Evolutionary conservation across 2,329 filamentous ascomycete genomes (phyloP).

Genomic region (Fusarium pseudograminearum): DNA sequence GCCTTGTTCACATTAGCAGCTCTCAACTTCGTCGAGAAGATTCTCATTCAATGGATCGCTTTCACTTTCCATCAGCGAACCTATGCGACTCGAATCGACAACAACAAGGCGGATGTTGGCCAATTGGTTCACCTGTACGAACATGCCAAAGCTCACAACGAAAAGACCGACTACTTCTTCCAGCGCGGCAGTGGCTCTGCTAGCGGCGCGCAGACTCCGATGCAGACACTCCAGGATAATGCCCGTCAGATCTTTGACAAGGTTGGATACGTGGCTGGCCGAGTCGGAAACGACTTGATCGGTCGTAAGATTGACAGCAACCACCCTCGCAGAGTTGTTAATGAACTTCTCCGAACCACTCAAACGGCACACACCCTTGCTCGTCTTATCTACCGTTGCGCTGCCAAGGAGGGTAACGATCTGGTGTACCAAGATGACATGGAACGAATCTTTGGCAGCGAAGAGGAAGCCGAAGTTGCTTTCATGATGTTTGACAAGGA

Average conservation of each 20-base stretch:
- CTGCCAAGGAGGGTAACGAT: constrained; percentile 79
- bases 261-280: constrained; percentile 86
- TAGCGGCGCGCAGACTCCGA: constrained; percentile 78
- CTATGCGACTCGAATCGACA: constrained; percentile 88
- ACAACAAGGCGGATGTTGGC: constrained; percentile 90
- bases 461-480: constrained; percentile 88
- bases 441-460: constrained; percentile 79
- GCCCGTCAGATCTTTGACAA: constrained; percentile 81
- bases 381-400: constrained; percentile 87
- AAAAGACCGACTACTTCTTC: constrained; percentile 64
- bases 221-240: constrained; percentile 77
- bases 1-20: constrained; percentile 82
- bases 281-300: constrained; percentile 91
- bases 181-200: constrained; percentile 55
- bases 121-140: constrained; percentile 69
- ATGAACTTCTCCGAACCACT: constrained; percentile 79
- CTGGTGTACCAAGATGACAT: constrained; percentile 84
- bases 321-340: constrained; percentile 86
- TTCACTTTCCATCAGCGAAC: constrained; percentile 92
- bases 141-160: constrained; percentile 81
- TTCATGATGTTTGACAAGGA: constrained; percentile 97
- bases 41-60: constrained; percentile 93
- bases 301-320: constrained; percentile 78
- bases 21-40: constrained; percentile 90
- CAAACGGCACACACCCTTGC: constrained; percentile 84